These are phyloP conservation scores for Xanthoconium separans DNA, from an alignment of 1,284 basidiomycete species.

Conservation along the genomic window DNA sequence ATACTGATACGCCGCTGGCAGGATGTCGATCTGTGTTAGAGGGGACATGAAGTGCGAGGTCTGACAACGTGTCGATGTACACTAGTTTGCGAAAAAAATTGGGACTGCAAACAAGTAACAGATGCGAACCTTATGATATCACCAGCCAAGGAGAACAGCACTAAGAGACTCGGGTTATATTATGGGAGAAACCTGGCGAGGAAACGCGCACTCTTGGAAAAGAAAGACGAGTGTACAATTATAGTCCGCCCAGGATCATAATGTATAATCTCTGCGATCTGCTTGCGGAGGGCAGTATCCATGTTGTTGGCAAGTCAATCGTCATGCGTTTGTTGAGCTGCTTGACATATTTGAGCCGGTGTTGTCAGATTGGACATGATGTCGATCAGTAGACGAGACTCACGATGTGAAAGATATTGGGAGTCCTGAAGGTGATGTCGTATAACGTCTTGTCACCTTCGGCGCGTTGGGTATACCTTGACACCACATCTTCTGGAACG, in stretches of 20 bases:
- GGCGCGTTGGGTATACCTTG: slow-evolving; percentile 65
- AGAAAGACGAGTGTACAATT: slow-evolving; percentile 86
- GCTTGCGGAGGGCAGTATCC: too few relatives aligned
- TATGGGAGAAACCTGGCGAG: neutral
- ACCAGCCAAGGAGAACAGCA: slow-evolving; percentile 82
- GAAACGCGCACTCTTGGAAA: slow-evolving; percentile 69
- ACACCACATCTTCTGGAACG: slow-evolving; percentile 73
- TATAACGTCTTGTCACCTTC: slow-evolving; percentile 58
- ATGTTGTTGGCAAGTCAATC: too few relatives aligned
- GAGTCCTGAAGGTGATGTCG: slow-evolving; percentile 51
- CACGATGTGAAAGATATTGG: slow-evolving; percentile 75
- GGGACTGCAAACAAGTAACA: slow-evolving; percentile 45
- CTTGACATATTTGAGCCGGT: neutral
- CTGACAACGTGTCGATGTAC: slow-evolving; percentile 73
- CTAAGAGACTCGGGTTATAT: slow-evolving; percentile 36
- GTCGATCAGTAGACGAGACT: slow-evolving; percentile 20
- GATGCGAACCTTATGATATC: slow-evolving; percentile 70
- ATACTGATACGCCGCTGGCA: slow-evolving; percentile 77
- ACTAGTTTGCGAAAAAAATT: slow-evolving; percentile 85
- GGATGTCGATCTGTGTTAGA: slow-evolving; percentile 81
- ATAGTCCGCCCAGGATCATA: too few relatives aligned
- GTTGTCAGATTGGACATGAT: neutral
- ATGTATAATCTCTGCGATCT: too few relatives aligned
- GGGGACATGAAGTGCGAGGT: slow-evolving; percentile 74
- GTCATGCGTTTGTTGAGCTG: too few relatives aligned